These are phyloP conservation scores for Phytophthora meadii DNA, from an alignment of 352 stramenopile genomes.

Conservation along the genomic window DNA sequence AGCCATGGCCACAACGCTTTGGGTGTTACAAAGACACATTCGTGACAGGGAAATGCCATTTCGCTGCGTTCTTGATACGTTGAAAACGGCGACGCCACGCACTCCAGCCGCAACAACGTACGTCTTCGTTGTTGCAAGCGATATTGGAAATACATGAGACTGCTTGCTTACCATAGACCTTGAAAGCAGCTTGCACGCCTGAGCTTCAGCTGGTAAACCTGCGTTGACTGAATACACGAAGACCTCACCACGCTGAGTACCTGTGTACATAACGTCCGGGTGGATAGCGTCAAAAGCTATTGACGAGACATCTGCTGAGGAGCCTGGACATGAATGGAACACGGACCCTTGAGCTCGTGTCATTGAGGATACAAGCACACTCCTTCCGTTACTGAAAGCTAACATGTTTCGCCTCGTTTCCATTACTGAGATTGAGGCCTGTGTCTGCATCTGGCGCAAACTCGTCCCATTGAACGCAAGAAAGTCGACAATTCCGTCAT, in stretches of 20 bases:
- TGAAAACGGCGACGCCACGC: conserved; percentile 28
- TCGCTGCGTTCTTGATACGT: conserved; percentile 25
- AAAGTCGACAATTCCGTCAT: conserved; percentile 31
- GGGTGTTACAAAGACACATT: conserved; percentile 11
- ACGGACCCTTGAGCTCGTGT: conserved; percentile 31
- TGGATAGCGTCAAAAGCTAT: conserved; percentile 55
- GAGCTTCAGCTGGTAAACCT: conserved; percentile 2
- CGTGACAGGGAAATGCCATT: conserved; percentile 8
- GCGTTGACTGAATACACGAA: conserved; percentile 41
- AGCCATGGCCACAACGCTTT: too few relatives aligned
- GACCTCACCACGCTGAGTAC: conserved; percentile 53
- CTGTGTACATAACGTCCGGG: conserved; percentile 54
- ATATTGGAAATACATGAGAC: conserved; percentile 2
- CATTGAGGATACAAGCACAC: conserved; percentile 41
- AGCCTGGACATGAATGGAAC: conserved; percentile 51
- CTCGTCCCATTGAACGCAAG: conserved; percentile 55
- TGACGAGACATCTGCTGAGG: conserved; percentile 37
- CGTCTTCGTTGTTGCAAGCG: conserved; percentile 16
- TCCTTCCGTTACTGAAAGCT: conserved; percentile 48
- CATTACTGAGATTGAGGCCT: conserved; percentile 32
- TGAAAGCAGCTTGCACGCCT: conserved; percentile 24
- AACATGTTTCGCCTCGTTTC: conserved; percentile 48
- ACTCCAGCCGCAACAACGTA: conserved; percentile 30
- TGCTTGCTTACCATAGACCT: conserved; percentile 8
- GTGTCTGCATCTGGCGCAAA: conserved; percentile 44